Base-by-base conservation (phyloP, 495 filamentous ascomycete genomes). In the Rusavskia elegans region DNA sequence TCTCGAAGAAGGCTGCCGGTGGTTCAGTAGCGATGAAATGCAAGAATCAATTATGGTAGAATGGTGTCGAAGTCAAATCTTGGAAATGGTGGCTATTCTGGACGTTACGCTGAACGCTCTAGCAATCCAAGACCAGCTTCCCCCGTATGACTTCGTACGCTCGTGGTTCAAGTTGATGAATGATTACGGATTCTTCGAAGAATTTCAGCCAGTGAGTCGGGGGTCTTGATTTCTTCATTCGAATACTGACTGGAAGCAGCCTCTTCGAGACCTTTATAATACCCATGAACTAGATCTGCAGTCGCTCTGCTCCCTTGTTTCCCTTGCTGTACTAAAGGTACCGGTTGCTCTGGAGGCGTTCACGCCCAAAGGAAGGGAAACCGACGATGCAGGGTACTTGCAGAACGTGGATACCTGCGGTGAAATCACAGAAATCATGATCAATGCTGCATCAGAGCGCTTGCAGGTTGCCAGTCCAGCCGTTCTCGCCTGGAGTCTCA, bases 111-210 rank as follows among this genome's bases (percentile, higher is more conserved):
- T 93, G 53, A 72, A 84, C 40, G 70, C 83, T 23, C 60, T 90
- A 44, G 81, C 85, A 41, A 63, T 73, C 5, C 71, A 70, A 5
- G 59, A 66, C 3, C 70, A 70, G 37, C 63, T 79, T 19, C 75
- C 81, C n/a, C 73, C 77, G 16, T 69, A 77, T 2, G 67, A 71
- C 13, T 64, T 80, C 14, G 59, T 93, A 7, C 63, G 83, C 7
- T 67, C 75, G 50, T 96, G 89, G 89, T 86, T 89, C 50, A 64
- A 71, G 8, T 63, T 94, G 25, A 79, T 89, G 73, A 61, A 63
- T 25, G 70, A 77, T 2, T 78, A 75, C 60, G 64, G 63, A 48
- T 92, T 89, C 59, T 67, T 89, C 52, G 75, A 83, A 30, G 60
- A 65, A 17, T 65, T 83, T 17, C 63, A 73, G 53, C 71, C 71